Evolutionary conservation across 257 asterid genomes (phyloP), one percentile per base, ranked within the genome.

Genomic region (Sherardia arvensis): DNA sequence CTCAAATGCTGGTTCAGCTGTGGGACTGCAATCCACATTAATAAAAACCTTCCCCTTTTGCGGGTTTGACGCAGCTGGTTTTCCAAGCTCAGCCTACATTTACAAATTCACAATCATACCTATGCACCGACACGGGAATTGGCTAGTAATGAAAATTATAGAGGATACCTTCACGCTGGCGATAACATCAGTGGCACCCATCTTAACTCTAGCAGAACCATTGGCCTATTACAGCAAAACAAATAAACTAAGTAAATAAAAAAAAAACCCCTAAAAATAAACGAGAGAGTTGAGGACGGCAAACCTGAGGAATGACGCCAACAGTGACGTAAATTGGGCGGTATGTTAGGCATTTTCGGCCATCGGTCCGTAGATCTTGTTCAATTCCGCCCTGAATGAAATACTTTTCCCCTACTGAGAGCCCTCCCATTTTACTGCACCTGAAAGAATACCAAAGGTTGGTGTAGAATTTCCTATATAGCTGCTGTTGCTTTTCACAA

Each of bases 1-100:
- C 97, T 92, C 97, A 71, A 89, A 89, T 56, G 90, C 73, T 27
- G 99, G 95, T 76, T 87, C 97, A 11, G 97, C 97, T 0, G 86
- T 89, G 10, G 99, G 93, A 79, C 96, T 85, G 87, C 97, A 92
- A 69, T 89, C 97, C 51, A 89, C 91, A 66, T 72, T 74, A 69
- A 87, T 79, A 34, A 78, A 89, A 77, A 84, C 93, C 69, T 79
- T 85, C 66, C 98, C 99, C 71, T 85, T 81, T 71, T 82, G 94
- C 9, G 95, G 99, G 70, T 84, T 77, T 45, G 87, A 81, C 12
- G 78, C 64, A 66, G 59, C 81, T 4, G 99, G 97, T 77, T 43
- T 92, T 62, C 97, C 99, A 57, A 92, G 91, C 79, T 92, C 91
- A 64, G 97, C 99, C 97, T 92, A 79, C 60, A 82, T 73, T 47